Percentiles rank a stretch among this genome's conserved stretches.
phyloP scores from a whole-genome alignment of 2,329 filamentous ascomycete species.

The Stachybotrys chartarum region DNA sequence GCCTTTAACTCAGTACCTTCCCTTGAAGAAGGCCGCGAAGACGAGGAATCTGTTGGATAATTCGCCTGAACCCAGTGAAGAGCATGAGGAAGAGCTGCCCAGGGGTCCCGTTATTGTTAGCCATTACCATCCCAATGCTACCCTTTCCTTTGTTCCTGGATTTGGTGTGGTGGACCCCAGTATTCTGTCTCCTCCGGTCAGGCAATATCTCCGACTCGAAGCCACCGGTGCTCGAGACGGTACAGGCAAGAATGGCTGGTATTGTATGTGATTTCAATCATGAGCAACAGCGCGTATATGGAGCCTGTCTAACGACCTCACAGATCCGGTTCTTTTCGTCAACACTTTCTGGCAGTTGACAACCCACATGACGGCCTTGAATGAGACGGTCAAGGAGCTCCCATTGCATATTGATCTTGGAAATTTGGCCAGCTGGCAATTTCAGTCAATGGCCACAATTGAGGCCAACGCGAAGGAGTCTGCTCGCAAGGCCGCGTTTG shows the following conservation, averaged over 20 bases:
- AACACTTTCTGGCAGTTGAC: constrained; percentile 98
- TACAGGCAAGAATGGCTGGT: constrained; percentile 86
- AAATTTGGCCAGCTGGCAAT: constrained; percentile 84
- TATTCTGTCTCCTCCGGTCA: constrained; percentile 63
- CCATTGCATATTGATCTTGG: constrained; percentile 78
- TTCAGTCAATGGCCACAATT: constrained; percentile 73
- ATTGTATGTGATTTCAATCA: constrained; percentile 40
- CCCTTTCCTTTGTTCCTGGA: constrained; percentile 78
- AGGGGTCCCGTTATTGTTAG: constrained; percentile 66
- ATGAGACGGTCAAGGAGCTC: constrained; percentile 76
- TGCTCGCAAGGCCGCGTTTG: constrained; percentile 69
- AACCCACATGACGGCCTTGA: constrained; percentile 84
- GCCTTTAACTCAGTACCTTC: constrained; percentile 81
- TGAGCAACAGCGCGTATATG: background rate
- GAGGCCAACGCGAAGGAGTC: constrained; percentile 84
- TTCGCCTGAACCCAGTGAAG: constrained; percentile 28
- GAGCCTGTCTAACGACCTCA: constrained; percentile 3
- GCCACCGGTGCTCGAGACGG: constrained; percentile 73
- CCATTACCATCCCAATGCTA: constrained; percentile 94
- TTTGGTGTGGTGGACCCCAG: constrained; percentile 58
- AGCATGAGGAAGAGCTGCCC: constrained; percentile 45
- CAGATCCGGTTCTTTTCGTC: constrained; percentile 73
- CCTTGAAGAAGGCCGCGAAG: constrained; percentile 86
- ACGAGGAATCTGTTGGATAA: constrained; percentile 76
- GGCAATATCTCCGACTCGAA: constrained; percentile 75